These are phyloP conservation scores for Exsudoporus frostii DNA, from an alignment of 768 basidiomycete species.

Conservation along the genomic window DNA sequence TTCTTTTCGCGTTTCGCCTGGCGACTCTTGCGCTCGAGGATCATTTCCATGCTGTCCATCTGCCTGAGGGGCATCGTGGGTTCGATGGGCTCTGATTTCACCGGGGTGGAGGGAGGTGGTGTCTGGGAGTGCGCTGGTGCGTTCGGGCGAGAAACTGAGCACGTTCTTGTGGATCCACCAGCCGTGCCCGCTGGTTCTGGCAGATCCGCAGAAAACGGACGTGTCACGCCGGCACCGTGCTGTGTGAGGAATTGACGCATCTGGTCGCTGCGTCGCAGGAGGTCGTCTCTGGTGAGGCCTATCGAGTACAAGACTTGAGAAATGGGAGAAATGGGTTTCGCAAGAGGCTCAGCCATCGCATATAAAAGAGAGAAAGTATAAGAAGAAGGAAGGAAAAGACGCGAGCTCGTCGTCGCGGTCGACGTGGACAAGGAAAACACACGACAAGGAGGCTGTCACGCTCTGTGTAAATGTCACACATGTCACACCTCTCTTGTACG, in stretches of 20 bases:
- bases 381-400: background rate
- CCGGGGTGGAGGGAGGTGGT: conserved; percentile 53
- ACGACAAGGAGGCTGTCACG: conserved; percentile 12
- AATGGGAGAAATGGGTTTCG: conserved; percentile 56
- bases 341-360: conserved; percentile 22
- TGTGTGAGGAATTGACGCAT: conserved; percentile 77
- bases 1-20: conserved; percentile 52
- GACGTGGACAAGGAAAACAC: conserved; percentile 18
- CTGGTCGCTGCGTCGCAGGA: conserved; percentile 66
- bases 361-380: background rate
- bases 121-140: conserved; percentile 36
- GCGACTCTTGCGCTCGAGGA: conserved; percentile 67
- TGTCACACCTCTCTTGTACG: conserved; percentile 19
- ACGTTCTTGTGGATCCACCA: conserved; percentile 40
- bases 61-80: conserved; percentile 47
- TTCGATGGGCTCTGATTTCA: conserved; percentile 62
- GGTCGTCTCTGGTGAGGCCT: conserved; percentile 75
- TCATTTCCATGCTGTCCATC: conserved; percentile 73
- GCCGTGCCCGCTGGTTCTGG: conserved; percentile 37
- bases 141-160: conserved; percentile 48
- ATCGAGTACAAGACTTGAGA: conserved; percentile 68
- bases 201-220: conserved; percentile 37
- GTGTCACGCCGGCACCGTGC: conserved; percentile 45
- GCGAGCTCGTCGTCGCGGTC: conserved; percentile 21
- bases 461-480: conserved; percentile 18